These are phyloP conservation scores for Saururus chinensis DNA, from an alignment of 164 flowering plant genomes.

Conservation along the genomic window DNA sequence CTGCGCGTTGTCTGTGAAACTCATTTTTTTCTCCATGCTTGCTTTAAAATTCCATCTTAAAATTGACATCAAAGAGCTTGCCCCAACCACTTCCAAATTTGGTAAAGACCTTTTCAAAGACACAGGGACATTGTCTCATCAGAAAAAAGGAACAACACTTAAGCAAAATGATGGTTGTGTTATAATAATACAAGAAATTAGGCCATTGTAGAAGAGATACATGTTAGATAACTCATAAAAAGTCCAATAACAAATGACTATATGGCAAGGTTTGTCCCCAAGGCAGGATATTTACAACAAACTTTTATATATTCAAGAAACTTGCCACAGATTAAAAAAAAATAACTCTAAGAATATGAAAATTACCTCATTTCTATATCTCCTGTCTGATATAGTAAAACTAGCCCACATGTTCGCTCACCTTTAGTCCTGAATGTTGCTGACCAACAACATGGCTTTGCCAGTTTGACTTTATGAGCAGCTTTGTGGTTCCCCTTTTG, in stretches of 20 bases:
- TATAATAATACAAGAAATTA: not conserved
- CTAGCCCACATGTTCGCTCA: conserved; percentile 35
- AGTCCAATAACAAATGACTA: not conserved
- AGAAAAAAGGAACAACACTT: conserved; percentile 1
- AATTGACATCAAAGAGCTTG: conserved; percentile 49
- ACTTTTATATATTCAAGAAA: too few relatives aligned
- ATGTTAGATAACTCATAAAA: not conserved
- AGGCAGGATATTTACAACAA: too few relatives aligned
- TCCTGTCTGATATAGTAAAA: conserved; percentile 66
- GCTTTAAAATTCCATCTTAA: conserved; percentile 75
- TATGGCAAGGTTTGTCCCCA: not conserved
- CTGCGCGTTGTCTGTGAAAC: conserved; percentile 44
- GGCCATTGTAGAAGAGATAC: not conserved
- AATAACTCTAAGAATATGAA: not conserved
- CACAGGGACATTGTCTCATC: not conserved
- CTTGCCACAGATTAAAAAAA: not conserved
- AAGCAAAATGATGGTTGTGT: not conserved
- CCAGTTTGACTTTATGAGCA: conserved; percentile 54
- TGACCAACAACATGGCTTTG: conserved; percentile 69
- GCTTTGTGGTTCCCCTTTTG: conserved; percentile 52
- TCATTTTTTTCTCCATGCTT: conserved; percentile 52
- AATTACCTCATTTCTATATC: conserved; percentile 47
- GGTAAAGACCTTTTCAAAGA: conserved; percentile 54
- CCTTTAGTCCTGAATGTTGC: conserved; percentile 41
- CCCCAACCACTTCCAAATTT: conserved; percentile 47